These are phyloP conservation scores for Sindora glabra DNA, from an alignment of 306 rosid genomes.

Conservation along the genomic window DNA sequence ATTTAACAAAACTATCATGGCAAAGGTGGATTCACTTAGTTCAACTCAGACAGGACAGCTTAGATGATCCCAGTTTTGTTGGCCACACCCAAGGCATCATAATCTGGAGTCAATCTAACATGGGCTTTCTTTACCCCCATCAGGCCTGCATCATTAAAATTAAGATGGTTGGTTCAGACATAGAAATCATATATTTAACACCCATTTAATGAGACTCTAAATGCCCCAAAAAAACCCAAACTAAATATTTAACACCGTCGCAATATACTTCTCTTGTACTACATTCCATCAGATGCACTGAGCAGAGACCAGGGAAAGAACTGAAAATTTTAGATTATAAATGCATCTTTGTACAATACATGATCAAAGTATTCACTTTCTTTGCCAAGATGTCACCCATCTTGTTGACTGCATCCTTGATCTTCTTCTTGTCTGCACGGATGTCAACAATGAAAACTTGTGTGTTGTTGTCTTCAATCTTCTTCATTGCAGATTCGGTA, in stretches of 20 bases:
- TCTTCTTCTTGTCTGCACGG: constrained; percentile 81
- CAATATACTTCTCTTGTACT: too few relatives aligned
- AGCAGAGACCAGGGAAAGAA: too few relatives aligned
- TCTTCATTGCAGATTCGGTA: constrained; percentile 93
- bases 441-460: constrained; percentile 76
- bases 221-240: too few relatives aligned
- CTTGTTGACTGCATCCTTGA: constrained; percentile 82
- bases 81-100: constrained; percentile 89
- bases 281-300: too few relatives aligned
- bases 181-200: too few relatives aligned
- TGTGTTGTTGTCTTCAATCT: constrained; percentile 90
- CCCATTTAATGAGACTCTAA: too few relatives aligned
- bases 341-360: constrained; percentile 27
- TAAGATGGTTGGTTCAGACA: background rate
- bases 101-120: constrained; percentile 79
- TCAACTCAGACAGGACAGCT: constrained; percentile 16
- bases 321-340: too few relatives aligned
- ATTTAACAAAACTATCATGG: constrained; percentile 35
- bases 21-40: constrained; percentile 8
- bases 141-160: constrained; percentile 55
- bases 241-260: too few relatives aligned
- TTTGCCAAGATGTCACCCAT: constrained; percentile 88
- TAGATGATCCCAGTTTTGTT: constrained; percentile 89
- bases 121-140: constrained; percentile 92
- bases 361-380: constrained; percentile 91